A percentile compares a stretch with the other conserved stretches of the same genome.
phyloP scores from a whole-genome alignment of 1,139 yeast species.

The Candida sanyaensis region DNA sequence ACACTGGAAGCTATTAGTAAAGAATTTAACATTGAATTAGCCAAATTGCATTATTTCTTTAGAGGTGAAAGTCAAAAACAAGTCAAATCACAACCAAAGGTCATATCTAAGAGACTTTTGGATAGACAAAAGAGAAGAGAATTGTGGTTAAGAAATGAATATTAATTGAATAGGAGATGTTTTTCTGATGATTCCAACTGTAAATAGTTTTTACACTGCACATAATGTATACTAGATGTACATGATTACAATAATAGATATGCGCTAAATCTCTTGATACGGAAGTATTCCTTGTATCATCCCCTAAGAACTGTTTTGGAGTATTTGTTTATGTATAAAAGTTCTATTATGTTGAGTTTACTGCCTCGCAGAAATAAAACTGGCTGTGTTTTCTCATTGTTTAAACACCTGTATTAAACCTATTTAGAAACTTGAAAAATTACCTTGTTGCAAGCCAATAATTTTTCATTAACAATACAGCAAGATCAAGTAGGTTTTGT shows the following conservation, averaged over 20 bases:
- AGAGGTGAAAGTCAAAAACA: constrained; percentile 12
- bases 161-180: constrained; percentile 10
- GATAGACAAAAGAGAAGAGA: constrained; percentile 60
- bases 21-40: constrained; percentile 45
- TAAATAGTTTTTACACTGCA: constrained; percentile 2
- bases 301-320: no score
- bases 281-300: no score
- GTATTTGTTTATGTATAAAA: no score
- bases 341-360: no score
- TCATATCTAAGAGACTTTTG: constrained; percentile 5
- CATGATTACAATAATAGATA: no score
- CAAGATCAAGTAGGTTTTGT: no score
- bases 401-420: neutral
- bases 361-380: no score
- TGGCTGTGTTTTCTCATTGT: no score
- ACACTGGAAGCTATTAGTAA: constrained; percentile 68
- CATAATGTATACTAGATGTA: constrained; percentile 1
- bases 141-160: constrained; percentile 66
- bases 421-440: no score
- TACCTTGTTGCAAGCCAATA: no score
- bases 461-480: no score
- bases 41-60: constrained; percentile 16
- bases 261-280: no score
- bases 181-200: neutral
- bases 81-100: constrained; percentile 10